Evolutionary conservation across 2,329 filamentous ascomycete genomes (phyloP).

Genomic region (Epichloe bromicola): DNA sequence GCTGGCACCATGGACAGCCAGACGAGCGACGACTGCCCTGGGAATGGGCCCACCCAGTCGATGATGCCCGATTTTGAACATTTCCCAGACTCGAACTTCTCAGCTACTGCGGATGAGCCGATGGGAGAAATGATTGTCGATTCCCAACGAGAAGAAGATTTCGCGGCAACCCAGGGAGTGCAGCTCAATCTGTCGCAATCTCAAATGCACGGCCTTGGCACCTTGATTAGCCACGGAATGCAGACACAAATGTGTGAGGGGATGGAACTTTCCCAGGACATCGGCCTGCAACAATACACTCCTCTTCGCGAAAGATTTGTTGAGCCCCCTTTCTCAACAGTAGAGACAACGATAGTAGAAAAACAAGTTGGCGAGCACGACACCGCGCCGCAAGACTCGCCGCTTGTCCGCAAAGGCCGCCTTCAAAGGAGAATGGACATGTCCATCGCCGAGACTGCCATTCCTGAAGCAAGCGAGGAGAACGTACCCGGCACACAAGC

Average conservation of each 20-base stretch:
- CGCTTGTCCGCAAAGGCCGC: conserved; percentile 47
- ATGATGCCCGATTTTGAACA: conserved; percentile 44
- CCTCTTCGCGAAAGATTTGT: conserved; percentile 57
- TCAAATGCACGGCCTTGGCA: conserved; percentile 46
- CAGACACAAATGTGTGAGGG: conserved; percentile 54
- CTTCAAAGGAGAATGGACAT: conserved; percentile 31
- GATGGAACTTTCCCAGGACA: conserved; percentile 69
- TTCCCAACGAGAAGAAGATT: conserved; percentile 25
- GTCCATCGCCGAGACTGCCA: conserved; percentile 2
- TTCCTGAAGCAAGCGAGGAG: neutral
- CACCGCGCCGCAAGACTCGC: conserved; percentile 43
- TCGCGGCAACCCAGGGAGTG: conserved; percentile 30
- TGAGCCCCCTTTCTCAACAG: conserved; percentile 51
- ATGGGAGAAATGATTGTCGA: conserved; percentile 39
- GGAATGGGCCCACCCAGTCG: conserved; percentile 26
- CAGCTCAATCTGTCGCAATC: conserved; percentile 47
- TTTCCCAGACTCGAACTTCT: conserved; percentile 47
- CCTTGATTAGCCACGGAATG: conserved; percentile 32
- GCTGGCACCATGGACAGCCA: conserved; percentile 70
- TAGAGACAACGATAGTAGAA: conserved; percentile 49
- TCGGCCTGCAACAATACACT: conserved; percentile 59
- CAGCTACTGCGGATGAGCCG: conserved; percentile 42
- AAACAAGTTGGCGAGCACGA: conserved; percentile 23
- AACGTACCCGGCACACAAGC: conserved; percentile 7
- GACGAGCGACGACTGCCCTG: conserved; percentile 11